Evolutionary conservation across 805 yeast genomes (phyloP).

Genomic region (Ogataea henricii): DNA sequence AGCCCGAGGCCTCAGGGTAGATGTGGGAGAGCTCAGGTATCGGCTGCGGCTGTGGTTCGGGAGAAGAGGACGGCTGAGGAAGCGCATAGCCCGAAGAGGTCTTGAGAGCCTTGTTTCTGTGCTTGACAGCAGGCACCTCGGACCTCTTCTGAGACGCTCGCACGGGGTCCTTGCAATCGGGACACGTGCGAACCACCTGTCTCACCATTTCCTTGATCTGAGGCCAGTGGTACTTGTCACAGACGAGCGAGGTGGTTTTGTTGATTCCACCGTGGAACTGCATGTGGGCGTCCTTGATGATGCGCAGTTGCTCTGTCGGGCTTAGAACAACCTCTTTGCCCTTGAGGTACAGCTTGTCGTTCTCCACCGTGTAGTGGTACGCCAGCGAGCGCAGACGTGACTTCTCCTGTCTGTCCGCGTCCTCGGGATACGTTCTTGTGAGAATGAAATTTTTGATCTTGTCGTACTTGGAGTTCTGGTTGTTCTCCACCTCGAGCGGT

Average conservation of each 20-base stretch:
- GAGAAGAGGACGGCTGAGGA: conserved; percentile 12
- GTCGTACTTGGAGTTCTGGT: conserved; percentile 58
- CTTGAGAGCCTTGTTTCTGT: conserved; percentile 7
- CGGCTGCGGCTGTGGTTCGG: conserved; percentile 13
- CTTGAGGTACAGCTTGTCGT: conserved; percentile 74
- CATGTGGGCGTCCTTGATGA: conserved; percentile 71
- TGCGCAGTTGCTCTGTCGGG: conserved; percentile 69
- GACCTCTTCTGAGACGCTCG: conserved; percentile 21
- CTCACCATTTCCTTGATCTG: conserved; percentile 87
- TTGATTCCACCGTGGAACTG: conserved; percentile 83
- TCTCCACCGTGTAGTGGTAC: conserved; percentile 68
- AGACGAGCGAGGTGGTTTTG: conserved; percentile 74
- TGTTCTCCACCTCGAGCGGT: conserved; percentile 42
- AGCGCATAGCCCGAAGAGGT: conserved; percentile 3
- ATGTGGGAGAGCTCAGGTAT: conserved; percentile 17
- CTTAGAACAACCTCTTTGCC: conserved; percentile 85
- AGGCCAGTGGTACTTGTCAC: conserved; percentile 88
- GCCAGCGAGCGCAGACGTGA: conserved; percentile 83
- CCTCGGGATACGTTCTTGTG: conserved; percentile 84
- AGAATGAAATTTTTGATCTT: conserved; percentile 75
- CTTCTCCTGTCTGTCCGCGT: conserved; percentile 80
- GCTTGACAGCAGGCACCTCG: conserved; percentile 15
- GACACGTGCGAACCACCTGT: conserved; percentile 73
- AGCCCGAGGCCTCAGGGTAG: conserved; percentile 30
- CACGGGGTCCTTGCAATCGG: conserved; percentile 58